These are phyloP conservation scores for Corymbia citriodora DNA, from an alignment of 441 rosid species.

Conservation along the genomic window DNA sequence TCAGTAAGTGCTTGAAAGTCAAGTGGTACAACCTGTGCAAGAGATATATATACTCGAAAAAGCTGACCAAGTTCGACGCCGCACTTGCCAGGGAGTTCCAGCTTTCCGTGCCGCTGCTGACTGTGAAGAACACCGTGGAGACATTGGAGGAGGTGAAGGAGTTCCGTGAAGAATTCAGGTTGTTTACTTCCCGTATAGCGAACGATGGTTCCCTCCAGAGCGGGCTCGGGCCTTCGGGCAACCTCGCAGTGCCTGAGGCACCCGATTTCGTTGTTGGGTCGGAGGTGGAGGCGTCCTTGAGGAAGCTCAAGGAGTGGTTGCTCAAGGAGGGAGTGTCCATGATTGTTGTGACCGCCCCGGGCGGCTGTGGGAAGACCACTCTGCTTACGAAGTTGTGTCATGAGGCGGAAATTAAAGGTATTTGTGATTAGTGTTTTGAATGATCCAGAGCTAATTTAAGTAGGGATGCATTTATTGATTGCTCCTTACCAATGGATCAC, in stretches of 20 bases:
- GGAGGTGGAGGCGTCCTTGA: not conserved
- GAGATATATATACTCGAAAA: not conserved
- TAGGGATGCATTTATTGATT: not conserved
- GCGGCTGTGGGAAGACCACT: not conserved
- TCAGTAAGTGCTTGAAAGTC: not conserved
- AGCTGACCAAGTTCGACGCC: not conserved
- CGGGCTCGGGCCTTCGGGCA: not conserved
- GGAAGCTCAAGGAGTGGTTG: not conserved
- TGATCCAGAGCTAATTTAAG: not conserved
- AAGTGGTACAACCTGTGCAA: rapidly evolving
- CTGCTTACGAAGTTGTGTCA: not conserved
- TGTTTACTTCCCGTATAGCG: not conserved
- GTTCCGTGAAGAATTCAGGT: not conserved
- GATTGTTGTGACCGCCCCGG: not conserved
- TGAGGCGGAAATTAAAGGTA: not conserved
- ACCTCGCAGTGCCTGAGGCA: not conserved
- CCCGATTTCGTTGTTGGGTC: not conserved
- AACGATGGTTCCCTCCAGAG: not conserved
- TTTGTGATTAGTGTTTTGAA: not conserved
- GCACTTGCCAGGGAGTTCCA: not conserved
- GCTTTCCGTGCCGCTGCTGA: not conserved
- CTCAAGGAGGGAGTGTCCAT: not conserved
- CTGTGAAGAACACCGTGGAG: not conserved
- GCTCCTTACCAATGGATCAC: not conserved
- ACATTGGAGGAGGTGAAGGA: not conserved